These are phyloP conservation scores for Phlebiopsis flavidoalba DNA, from an alignment of 768 basidiomycete genomes.

Conservation along the genomic window DNA sequence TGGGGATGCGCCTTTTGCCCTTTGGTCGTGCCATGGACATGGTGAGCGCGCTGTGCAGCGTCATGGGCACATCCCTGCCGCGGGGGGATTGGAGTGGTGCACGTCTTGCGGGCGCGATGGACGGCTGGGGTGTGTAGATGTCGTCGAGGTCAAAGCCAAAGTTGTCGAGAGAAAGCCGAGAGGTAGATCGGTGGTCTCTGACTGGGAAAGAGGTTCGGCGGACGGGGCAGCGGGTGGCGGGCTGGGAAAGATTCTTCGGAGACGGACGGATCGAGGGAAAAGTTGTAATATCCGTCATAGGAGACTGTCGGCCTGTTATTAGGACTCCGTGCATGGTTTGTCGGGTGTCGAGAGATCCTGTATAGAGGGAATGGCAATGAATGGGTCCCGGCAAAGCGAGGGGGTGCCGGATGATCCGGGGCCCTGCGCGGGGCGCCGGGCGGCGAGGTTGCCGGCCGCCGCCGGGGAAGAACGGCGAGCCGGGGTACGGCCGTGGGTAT, in stretches of 20 bases:
- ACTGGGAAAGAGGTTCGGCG: slow-evolving; percentile 71
- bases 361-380: background rate
- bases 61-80: slow-evolving; percentile 10
- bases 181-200: slow-evolving; percentile 72
- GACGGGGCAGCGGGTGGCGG: slow-evolving; percentile 63
- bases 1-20: background rate
- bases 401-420: background rate
- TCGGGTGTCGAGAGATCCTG: background rate
- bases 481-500: background rate
- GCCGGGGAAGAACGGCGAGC: no score
- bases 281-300: slow-evolving; percentile 68
- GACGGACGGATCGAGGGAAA: slow-evolving; percentile 60
- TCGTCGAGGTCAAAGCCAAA: slow-evolving; percentile 62
- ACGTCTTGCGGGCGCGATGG: background rate
- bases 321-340: slow-evolving; percentile 15
- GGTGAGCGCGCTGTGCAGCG: slow-evolving; percentile 10
- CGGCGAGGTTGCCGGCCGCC: background rate
- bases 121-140: background rate
- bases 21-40: slow-evolving; percentile 8
- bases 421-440: no score
- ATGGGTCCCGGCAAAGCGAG: background rate
- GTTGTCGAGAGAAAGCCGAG: slow-evolving; percentile 80
- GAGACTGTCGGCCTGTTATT: slow-evolving; percentile 48
- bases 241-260: slow-evolving; percentile 50
- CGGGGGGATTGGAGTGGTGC: slow-evolving; percentile 3